A percentile compares a stretch with the other conserved stretches of the same genome.
phyloP scores from a whole-genome alignment of 2,329 filamentous ascomycete genomes.

The Monosporascus cannonballus region DNA sequence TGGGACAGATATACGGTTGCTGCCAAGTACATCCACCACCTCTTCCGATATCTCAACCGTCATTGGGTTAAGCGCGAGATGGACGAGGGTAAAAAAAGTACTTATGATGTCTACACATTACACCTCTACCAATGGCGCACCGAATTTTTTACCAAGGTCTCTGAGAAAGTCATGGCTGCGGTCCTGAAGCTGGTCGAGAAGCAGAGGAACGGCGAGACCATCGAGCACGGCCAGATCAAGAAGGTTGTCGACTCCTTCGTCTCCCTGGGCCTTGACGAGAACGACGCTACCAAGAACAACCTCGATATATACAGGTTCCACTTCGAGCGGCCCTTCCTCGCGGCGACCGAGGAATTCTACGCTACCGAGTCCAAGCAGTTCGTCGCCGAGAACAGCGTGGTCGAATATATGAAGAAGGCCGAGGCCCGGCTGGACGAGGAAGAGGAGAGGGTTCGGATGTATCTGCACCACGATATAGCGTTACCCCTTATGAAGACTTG shows the following conservation, averaged over 20 bases:
- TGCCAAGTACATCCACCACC: slow-evolving; percentile 94
- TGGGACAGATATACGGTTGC: slow-evolving; percentile 95
- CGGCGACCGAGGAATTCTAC: slow-evolving; percentile 80
- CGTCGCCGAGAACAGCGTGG: slow-evolving; percentile 91
- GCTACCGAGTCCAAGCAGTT: slow-evolving; percentile 89
- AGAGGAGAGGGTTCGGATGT: slow-evolving; percentile 87
- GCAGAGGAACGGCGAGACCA: slow-evolving; percentile 94
- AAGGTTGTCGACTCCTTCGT: slow-evolving; percentile 95
- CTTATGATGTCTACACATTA: slow-evolving; percentile 96
- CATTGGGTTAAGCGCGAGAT: slow-evolving; percentile 99
- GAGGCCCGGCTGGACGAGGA: slow-evolving; percentile 85
- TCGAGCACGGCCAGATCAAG: slow-evolving; percentile 95
- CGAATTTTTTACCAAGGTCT: slow-evolving; percentile 80
- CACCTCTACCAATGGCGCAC: slow-evolving; percentile 94
- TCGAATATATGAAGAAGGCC: slow-evolving; percentile 99
- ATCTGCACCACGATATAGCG: slow-evolving; percentile 86
- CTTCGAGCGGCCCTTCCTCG: slow-evolving; percentile 89
- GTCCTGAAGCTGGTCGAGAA: slow-evolving; percentile 95
- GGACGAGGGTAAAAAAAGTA: slow-evolving; percentile 96
- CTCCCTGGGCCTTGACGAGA: slow-evolving; percentile 87
- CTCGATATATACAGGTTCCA: slow-evolving; percentile 89
- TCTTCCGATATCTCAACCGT: slow-evolving; percentile 92
- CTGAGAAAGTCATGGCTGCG: slow-evolving; percentile 86
- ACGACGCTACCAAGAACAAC: slow-evolving; percentile 87
- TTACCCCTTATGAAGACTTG: slow-evolving; percentile 78